Conservation (phyloP, 1,139 yeast species). For the Pichia sp. region DNA sequence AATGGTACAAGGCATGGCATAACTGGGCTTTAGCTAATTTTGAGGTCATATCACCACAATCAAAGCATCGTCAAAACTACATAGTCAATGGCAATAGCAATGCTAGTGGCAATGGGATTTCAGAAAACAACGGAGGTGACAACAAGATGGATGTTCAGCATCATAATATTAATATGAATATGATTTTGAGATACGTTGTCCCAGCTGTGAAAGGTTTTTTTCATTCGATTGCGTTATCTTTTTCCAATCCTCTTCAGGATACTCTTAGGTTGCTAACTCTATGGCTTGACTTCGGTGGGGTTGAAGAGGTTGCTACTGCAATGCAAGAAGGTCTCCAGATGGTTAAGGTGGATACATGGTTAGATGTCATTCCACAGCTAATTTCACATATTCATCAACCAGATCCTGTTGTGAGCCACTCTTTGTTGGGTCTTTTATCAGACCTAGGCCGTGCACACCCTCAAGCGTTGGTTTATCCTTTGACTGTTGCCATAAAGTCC, state of each 20-base stretch:
- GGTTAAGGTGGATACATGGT: slow-evolving; percentile 90
- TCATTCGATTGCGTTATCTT: slow-evolving; percentile 86
- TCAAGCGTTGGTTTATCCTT: slow-evolving; percentile 91
- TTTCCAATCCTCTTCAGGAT: slow-evolving; percentile 85
- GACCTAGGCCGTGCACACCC: slow-evolving; percentile 95
- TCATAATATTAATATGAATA: slow-evolving; percentile 27
- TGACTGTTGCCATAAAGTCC: slow-evolving; percentile 93
- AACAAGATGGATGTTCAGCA: slow-evolving; percentile 19
- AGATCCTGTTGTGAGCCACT: slow-evolving; percentile 73
- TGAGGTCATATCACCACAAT: slow-evolving; percentile 73
- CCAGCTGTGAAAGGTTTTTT: slow-evolving; percentile 96
- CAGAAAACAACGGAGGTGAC: slow-evolving; percentile 16
- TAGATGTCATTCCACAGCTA: slow-evolving; percentile 91
- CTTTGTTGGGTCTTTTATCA: slow-evolving; percentile 74
- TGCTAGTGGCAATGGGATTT: neutral
- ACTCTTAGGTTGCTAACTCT: slow-evolving; percentile 82
- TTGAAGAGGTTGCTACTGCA: slow-evolving; percentile 85
- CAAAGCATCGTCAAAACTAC: slow-evolving; percentile 22
- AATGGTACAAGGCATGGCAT: slow-evolving; percentile 99
- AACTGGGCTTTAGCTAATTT: slow-evolving; percentile 98
- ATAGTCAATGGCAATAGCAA: slow-evolving; percentile 6
- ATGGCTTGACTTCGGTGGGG: slow-evolving; percentile 96
- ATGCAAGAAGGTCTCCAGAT: slow-evolving; percentile 86
- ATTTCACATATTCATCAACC: slow-evolving; percentile 97
- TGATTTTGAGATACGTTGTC: slow-evolving; percentile 71